phyloP scores from a whole-genome alignment of 306 rosid genomes.

The Cucumis hystrix region DNA sequence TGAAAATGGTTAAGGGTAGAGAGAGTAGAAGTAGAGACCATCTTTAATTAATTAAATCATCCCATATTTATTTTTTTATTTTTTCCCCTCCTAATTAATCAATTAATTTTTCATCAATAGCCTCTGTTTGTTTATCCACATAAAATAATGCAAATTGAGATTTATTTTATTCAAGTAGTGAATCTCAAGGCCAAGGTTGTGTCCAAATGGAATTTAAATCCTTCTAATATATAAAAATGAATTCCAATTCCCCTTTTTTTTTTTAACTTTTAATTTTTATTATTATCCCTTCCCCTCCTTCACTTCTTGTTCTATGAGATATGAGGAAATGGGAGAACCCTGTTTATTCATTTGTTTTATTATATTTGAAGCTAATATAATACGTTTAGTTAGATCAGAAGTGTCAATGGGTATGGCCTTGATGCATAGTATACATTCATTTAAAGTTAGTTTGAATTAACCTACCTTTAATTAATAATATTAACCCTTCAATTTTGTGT shows the following conservation, averaged over 20 bases:
- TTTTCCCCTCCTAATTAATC: background rate
- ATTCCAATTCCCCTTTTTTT: background rate
- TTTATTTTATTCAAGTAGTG: constrained; percentile 25
- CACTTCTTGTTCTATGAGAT: background rate
- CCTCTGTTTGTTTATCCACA: background rate
- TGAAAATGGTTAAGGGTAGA: constrained; percentile 11
- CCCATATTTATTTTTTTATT: background rate
- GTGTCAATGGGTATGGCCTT: background rate
- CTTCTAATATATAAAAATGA: background rate
- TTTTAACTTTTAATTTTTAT: background rate
- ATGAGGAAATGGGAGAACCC: background rate
- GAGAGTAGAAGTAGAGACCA: constrained; percentile 8
- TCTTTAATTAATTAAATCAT: constrained; percentile 1
- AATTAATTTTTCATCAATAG: background rate
- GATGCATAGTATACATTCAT: background rate
- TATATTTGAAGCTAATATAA: background rate
- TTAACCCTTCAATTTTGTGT: background rate
- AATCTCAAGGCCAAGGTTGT: constrained; percentile 38
- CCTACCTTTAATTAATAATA: background rate
- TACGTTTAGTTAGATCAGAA: background rate
- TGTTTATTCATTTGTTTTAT: background rate
- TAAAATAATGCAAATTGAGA: background rate
- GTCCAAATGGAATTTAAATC: constrained; percentile 3
- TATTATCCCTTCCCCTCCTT: background rate
- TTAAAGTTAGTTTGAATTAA: background rate